These are phyloP conservation scores for Beauveria rudraprayagi DNA, from an alignment of 2,329 filamentous ascomycete species.

Conservation along the genomic window DNA sequence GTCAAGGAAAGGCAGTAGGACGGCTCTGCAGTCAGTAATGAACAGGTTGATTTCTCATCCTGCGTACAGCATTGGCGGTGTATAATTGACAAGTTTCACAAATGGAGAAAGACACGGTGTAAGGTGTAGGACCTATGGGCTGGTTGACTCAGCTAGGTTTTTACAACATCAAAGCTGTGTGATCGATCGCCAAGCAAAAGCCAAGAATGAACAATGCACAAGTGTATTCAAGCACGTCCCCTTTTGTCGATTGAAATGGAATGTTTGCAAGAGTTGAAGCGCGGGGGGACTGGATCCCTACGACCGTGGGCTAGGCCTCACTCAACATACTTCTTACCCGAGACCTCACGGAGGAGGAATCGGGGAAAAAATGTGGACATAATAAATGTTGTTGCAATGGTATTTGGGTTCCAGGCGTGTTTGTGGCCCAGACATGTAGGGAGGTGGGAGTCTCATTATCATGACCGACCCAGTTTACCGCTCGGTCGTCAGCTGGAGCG, in stretches of 20 bases:
- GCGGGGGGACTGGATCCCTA: no score
- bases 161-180: not conserved
- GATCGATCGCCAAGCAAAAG: not conserved
- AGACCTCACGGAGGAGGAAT: no score
- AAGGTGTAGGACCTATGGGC: no score
- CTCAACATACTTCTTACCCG: no score
- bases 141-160: no score
- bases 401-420: not conserved
- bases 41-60: constrained; percentile 44
- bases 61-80: constrained; percentile 45
- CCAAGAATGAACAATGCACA: not conserved
- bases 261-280: no score
- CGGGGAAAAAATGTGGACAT: not conserved
- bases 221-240: no score
- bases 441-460: not conserved
- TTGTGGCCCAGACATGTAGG: not conserved
- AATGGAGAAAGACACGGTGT: no score
- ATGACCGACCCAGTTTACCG: not conserved
- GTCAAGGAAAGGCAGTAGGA: constrained; percentile 16
- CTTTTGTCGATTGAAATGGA: no score
- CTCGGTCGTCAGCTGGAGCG: not conserved
- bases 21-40: constrained; percentile 36
- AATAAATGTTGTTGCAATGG: not conserved
- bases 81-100: not conserved
- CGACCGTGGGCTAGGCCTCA: no score